A percentile compares a stretch with the other conserved stretches of the same genome.
Conservation (phyloP, 148 eudicot species). For the Camellia granthamiana region DNA sequence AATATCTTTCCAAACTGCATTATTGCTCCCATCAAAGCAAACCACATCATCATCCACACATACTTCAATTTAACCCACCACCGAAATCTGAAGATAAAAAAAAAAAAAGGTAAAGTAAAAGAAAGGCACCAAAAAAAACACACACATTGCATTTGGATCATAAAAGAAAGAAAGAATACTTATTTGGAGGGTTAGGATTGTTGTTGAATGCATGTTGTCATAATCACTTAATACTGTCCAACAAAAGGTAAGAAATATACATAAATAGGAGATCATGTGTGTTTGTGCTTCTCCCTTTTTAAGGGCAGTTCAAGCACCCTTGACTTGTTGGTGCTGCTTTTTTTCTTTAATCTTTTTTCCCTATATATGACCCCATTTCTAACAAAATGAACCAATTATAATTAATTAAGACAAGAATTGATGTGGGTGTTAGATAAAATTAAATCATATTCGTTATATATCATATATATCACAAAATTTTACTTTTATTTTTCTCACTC, state of each 20-base stretch:
- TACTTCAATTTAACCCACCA: slow-evolving; percentile 21
- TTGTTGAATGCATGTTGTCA: background rate
- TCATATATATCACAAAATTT: no score
- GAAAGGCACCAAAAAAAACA: background rate
- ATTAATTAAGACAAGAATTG: no score
- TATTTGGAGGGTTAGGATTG: background rate
- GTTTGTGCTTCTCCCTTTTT: slow-evolving; percentile 14
- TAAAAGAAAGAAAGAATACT: background rate
- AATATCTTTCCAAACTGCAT: slow-evolving; percentile 8
- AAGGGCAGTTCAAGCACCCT: slow-evolving; percentile 12
- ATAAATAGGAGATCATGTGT: slow-evolving; percentile 10
- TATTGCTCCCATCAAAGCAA: slow-evolving; percentile 30
- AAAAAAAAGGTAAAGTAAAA: slow-evolving; percentile 1
- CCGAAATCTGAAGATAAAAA: background rate
- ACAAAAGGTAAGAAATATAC: background rate
- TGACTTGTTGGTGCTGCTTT: slow-evolving; percentile 1
- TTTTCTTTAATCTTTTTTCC: background rate
- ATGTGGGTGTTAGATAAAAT: no score
- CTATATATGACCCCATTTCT: no score
- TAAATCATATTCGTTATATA: no score
- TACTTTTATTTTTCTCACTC: no score
- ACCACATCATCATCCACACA: slow-evolving; percentile 17
- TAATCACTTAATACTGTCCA: background rate
- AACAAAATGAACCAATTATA: no score
- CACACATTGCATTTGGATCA: slow-evolving; percentile 20